These are phyloP conservation scores for Alternaria panax DNA, from an alignment of 2,329 filamentous ascomycete species.

Conservation along the genomic window DNA sequence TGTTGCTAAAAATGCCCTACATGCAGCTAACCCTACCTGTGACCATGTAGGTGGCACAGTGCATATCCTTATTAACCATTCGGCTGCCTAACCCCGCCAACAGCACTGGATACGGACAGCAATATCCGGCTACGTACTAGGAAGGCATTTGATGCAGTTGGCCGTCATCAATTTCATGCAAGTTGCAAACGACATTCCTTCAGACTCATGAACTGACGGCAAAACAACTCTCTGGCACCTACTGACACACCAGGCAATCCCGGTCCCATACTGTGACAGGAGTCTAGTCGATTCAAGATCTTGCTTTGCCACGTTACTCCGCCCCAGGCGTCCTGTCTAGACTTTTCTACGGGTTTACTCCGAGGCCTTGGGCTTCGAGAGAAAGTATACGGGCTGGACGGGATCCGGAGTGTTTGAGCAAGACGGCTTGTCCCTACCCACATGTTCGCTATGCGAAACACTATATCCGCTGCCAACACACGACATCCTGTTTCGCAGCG, in stretches of 20 bases:
- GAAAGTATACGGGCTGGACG: neutral
- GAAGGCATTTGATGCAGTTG: slow-evolving; percentile 7
- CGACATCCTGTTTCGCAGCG: slow-evolving; percentile 2
- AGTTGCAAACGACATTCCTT: slow-evolving; percentile 9
- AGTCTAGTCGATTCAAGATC: neutral
- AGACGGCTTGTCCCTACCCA: slow-evolving; percentile 12
- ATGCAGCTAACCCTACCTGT: slow-evolving; percentile 10
- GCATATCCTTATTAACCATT: slow-evolving; percentile 12
- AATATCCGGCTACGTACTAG: slow-evolving; percentile 3
- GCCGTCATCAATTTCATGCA: slow-evolving; percentile 14
- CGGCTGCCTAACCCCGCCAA: slow-evolving; percentile 13
- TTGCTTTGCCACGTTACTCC: slow-evolving; percentile 2
- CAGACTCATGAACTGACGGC: slow-evolving; percentile 2
- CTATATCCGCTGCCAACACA: slow-evolving; percentile 8
- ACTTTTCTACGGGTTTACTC: neutral
- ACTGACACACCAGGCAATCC: slow-evolving; percentile 4
- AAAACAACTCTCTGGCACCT: slow-evolving; percentile 11
- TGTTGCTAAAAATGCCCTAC: slow-evolving; percentile 18
- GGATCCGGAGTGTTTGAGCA: slow-evolving; percentile 1
- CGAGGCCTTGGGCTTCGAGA: neutral
- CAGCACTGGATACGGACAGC: slow-evolving; percentile 3
- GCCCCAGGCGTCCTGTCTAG: neutral
- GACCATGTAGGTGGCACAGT: slow-evolving; percentile 16
- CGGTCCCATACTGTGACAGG: neutral
- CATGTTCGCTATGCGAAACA: slow-evolving; percentile 20